A percentile compares a stretch with the other conserved stretches of the same genome.
Conservation (phyloP, 148 eudicot species). For the Simmondsia chinensis region DNA sequence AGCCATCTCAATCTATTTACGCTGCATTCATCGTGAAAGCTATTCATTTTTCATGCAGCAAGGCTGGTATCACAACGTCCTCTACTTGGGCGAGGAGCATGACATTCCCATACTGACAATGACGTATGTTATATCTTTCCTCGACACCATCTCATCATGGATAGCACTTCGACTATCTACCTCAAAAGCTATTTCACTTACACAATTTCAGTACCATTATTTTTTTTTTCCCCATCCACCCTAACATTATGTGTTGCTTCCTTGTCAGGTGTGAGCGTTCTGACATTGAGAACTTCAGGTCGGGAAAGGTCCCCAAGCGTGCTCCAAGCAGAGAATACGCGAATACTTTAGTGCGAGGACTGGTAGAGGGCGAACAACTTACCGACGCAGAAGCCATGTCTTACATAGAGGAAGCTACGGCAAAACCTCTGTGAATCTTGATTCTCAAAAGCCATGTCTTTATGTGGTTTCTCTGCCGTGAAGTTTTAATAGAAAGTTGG, state of each 20-base stretch:
- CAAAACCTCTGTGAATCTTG: constrained; percentile 44
- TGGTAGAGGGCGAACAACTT: constrained; percentile 54
- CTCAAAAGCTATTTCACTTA: neutral
- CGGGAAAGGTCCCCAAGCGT: constrained; percentile 41
- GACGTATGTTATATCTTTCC: constrained; percentile 49
- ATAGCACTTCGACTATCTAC: too few species aligned
- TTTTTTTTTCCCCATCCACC: too few species aligned
- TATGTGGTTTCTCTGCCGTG: neutral
- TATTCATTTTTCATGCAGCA: constrained; percentile 33
- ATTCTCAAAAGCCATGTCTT: neutral
- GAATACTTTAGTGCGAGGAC: constrained; percentile 58
- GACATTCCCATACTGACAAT: constrained; percentile 80
- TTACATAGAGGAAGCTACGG: constrained; percentile 58
- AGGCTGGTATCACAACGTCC: constrained; percentile 82
- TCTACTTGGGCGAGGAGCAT: constrained; percentile 67
- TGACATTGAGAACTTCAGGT: constrained; percentile 43
- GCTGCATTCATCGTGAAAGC: neutral
- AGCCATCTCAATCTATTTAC: neutral
- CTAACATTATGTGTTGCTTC: too few species aligned
- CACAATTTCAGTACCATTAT: neutral
- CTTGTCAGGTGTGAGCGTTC: constrained; percentile 70
- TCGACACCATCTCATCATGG: too few species aligned
- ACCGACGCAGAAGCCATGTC: constrained; percentile 64
- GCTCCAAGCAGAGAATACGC: constrained; percentile 57
- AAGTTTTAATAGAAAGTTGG: too few species aligned